Evolutionary conservation across 2,329 filamentous ascomycete species (phyloP).

Genomic region (Pseudocercospora eumusae): DNA sequence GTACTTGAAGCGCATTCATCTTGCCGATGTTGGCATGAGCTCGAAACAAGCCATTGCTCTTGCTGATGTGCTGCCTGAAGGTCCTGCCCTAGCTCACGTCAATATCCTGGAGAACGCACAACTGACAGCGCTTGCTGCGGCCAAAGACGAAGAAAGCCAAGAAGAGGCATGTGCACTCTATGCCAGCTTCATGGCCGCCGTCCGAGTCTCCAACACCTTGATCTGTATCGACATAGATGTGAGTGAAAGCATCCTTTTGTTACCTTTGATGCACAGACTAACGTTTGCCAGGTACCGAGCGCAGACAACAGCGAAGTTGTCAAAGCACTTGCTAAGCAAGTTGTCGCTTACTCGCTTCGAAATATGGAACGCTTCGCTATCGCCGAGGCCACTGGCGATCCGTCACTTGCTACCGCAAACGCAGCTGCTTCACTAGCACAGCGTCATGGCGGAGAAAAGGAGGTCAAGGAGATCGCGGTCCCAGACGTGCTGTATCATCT

Average conservation of each 20-base stretch:
- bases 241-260: slow-evolving; percentile 24
- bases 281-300: slow-evolving; percentile 59
- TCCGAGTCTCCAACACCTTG: slow-evolving; percentile 77
- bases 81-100: slow-evolving; percentile 77
- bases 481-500: slow-evolving; percentile 85
- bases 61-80: slow-evolving; percentile 86
- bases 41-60: slow-evolving; percentile 88
- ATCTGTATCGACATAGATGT: slow-evolving; percentile 88
- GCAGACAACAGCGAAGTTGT: slow-evolving; percentile 84
- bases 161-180: slow-evolving; percentile 95
- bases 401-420: slow-evolving; percentile 44
- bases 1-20: slow-evolving; percentile 78
- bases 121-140: slow-evolving; percentile 69
- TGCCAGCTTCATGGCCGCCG: slow-evolving; percentile 84
- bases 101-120: slow-evolving; percentile 80
- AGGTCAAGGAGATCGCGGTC: slow-evolving; percentile 61
- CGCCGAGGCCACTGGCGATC: slow-evolving; percentile 54
- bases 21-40: slow-evolving; percentile 79
- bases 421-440: slow-evolving; percentile 47
- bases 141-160: slow-evolving; percentile 75
- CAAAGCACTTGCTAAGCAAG: slow-evolving; percentile 86
- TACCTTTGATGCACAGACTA: slow-evolving; percentile 5
- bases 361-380: slow-evolving; percentile 83
- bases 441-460: slow-evolving; percentile 49
- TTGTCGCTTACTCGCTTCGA: slow-evolving; percentile 89